Percentiles rank a stretch among this genome's conserved stretches.
Conservation (phyloP, 2,329 filamentous ascomycete genomes). For the Colletotrichum aenigma region DNA sequence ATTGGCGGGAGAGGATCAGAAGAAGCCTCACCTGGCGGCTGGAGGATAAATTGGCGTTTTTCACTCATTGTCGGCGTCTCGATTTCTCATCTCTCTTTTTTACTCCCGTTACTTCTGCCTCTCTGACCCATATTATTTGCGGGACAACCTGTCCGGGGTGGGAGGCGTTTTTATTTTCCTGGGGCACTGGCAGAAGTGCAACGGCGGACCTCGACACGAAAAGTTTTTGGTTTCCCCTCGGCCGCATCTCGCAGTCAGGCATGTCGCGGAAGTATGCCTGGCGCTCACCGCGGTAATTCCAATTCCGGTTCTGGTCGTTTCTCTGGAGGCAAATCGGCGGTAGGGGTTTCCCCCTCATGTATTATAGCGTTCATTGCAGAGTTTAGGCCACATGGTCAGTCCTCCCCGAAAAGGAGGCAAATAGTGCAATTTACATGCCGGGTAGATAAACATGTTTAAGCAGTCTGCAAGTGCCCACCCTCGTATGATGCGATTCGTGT, state of each 20-base stretch:
- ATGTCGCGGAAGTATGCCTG: neutral
- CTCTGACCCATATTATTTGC: neutral
- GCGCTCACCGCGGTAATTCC: neutral
- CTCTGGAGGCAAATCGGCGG: neutral
- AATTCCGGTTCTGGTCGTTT: neutral
- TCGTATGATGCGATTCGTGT: neutral
- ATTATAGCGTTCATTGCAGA: conserved; percentile 22
- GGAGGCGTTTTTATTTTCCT: conserved; percentile 8
- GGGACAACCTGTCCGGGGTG: neutral
- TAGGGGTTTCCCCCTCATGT: neutral
- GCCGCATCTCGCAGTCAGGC: neutral
- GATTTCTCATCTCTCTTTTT: conserved; percentile 18
- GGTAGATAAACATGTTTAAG: neutral
- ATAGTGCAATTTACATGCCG: neutral
- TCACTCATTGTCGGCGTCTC: conserved; percentile 20
- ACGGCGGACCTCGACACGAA: conserved; percentile 13
- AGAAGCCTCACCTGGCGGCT: neutral
- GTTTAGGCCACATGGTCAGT: conserved; percentile 6
- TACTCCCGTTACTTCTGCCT: neutral
- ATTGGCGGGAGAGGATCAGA: neutral
- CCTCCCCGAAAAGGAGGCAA: neutral
- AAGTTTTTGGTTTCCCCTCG: conserved; percentile 11
- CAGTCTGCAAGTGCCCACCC: neutral
- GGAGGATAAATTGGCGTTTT: conserved; percentile 21
- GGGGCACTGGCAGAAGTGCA: conserved; percentile 7